Conservation (phyloP, 176 grass and related monocot species). For the Lolium multiflorum region DNA sequence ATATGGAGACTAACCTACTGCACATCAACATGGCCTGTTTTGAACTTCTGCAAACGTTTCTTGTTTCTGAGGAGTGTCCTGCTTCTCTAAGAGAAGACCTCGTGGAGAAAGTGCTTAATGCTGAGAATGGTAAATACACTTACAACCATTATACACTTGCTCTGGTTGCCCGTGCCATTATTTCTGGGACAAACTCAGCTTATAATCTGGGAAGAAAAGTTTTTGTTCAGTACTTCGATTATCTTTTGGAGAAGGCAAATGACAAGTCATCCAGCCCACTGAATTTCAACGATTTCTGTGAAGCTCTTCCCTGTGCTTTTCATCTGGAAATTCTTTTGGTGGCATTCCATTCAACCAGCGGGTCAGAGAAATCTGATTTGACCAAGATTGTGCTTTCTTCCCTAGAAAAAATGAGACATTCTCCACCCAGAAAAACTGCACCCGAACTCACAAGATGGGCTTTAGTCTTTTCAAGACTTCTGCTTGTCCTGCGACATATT, state of each 20-base stretch:
- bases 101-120: conserved; percentile 79
- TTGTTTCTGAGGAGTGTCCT: conserved; percentile 68
- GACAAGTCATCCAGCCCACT: conserved; percentile 49
- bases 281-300: conserved; percentile 60
- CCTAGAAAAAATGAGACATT: conserved; percentile 64
- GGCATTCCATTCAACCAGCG: conserved; percentile 75
- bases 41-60: conserved; percentile 68
- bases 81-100: conserved; percentile 71
- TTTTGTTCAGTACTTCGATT: conserved; percentile 64
- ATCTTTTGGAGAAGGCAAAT: conserved; percentile 71
- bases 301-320: conserved; percentile 74
- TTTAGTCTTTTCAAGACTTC: conserved; percentile 76
- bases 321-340: conserved; percentile 93
- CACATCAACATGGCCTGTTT: conserved; percentile 75
- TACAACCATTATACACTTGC: conserved; percentile 83
- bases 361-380: conserved; percentile 66
- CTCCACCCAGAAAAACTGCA: conserved; percentile 45
- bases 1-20: conserved; percentile 36
- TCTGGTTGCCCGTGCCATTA: conserved; percentile 73
- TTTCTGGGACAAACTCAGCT: conserved; percentile 59
- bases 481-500: conserved; percentile 80
- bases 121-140: conserved; percentile 72
- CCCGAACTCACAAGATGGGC: conserved; percentile 81
- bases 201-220: conserved; percentile 66
- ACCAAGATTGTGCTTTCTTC: conserved; percentile 59